phyloP scores from a whole-genome alignment of 2,329 filamentous ascomycete species.

The Trichoderma arundinaceum region DNA sequence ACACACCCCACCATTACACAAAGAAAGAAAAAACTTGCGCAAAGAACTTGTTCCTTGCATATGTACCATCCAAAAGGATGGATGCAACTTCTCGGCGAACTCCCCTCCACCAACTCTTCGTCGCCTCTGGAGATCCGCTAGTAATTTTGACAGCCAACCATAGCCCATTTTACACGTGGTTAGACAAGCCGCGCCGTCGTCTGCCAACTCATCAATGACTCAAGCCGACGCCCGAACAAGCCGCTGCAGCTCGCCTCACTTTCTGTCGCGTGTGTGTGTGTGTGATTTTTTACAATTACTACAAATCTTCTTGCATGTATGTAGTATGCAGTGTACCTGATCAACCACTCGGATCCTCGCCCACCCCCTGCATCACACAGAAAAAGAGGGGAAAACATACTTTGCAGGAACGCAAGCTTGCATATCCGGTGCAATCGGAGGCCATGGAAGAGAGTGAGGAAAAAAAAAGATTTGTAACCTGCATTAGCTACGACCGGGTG shows the following conservation, averaged over 20 bases:
- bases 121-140: not conserved
- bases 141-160: conserved; percentile 15
- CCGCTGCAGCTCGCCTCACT: conserved; percentile 21
- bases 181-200: not conserved
- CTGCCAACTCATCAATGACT: conserved; percentile 28
- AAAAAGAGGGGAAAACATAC: not conserved
- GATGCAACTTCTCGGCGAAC: too few species aligned
- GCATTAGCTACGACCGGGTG: conserved; percentile 13
- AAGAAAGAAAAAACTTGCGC: not conserved
- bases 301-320: not conserved
- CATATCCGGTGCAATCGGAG: conserved; percentile 21
- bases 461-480: not conserved
- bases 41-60: too few species aligned
- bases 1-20: not conserved
- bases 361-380: not conserved
- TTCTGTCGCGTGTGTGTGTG: not conserved
- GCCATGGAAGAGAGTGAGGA: not conserved
- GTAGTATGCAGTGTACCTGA: conserved; percentile 5
- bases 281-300: too few species aligned
- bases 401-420: not conserved
- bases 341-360: conserved; percentile 9
- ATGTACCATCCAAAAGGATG: too few species aligned
- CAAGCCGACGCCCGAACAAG: conserved; percentile 9
- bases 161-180: conserved; percentile 17
- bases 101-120: conserved; percentile 2